phyloP scores from a whole-genome alignment of 371 early-diverging fungal species.

The Rhizomucor pusillus region DNA sequence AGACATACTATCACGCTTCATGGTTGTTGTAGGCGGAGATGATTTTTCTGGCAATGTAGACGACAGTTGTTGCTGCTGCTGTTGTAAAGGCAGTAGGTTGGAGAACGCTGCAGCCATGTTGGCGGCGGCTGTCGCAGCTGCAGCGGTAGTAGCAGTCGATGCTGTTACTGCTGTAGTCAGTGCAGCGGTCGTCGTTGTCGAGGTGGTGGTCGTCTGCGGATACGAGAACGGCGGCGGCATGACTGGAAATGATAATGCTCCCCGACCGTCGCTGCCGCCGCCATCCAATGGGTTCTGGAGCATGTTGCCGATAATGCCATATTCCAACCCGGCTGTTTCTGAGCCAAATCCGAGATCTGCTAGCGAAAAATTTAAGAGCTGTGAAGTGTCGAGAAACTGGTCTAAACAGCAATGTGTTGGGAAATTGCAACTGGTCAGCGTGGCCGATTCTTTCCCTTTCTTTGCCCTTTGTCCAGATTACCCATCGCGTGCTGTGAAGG shows the following conservation, averaged over 20 bases:
- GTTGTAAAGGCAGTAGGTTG: not conserved
- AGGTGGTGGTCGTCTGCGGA: not conserved
- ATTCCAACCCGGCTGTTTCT: constrained; percentile 46
- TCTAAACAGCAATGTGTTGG: not conserved
- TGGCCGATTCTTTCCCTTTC: not conserved
- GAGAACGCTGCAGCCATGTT: not conserved
- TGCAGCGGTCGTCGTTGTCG: not conserved
- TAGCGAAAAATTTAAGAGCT: constrained; percentile 34
- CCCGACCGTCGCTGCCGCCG: not conserved
- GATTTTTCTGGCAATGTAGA: not conserved
- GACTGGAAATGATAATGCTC: not conserved
- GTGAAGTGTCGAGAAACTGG: constrained; percentile 6
- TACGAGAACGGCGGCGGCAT: not conserved
- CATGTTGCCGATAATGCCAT: constrained; percentile 46
- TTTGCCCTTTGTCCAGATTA: not conserved
- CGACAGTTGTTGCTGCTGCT: not conserved
- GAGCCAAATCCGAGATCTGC: constrained; percentile 45
- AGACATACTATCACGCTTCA: constrained; percentile 11
- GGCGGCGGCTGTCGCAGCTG: not conserved
- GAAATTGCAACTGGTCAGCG: not conserved
- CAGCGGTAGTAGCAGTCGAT: not conserved
- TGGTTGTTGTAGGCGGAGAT: not conserved
- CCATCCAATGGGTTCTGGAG: constrained; percentile 18
- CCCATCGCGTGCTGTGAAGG: not conserved
- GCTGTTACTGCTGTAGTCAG: not conserved